phyloP scores from a whole-genome alignment of 2,329 filamentous ascomycete genomes.

The Teratosphaeria nubilosa region DNA sequence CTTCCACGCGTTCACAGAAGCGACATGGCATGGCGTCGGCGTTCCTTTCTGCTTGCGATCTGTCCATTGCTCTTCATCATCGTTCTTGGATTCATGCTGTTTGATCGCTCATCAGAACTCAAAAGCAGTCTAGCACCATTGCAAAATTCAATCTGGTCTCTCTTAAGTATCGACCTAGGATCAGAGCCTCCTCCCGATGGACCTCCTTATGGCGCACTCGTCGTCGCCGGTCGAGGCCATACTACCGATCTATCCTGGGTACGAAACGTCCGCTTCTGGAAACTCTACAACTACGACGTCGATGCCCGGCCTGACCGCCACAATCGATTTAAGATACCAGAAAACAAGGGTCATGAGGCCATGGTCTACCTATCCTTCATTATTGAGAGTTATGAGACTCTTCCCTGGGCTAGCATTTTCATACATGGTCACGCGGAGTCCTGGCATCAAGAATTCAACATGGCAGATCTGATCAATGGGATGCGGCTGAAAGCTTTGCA shows the following conservation, averaged over 20 bases:
- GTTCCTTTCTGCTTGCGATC: background rate
- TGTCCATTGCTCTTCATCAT: background rate
- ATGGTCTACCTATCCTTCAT: slow-evolving; percentile 40
- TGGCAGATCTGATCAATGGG: slow-evolving; percentile 7
- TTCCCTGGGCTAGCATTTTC: slow-evolving; percentile 32
- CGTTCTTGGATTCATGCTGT: background rate
- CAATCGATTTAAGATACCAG: slow-evolving; percentile 32
- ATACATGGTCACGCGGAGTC: slow-evolving; percentile 10
- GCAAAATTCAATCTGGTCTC: background rate
- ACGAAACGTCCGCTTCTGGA: slow-evolving; percentile 6
- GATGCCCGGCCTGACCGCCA: slow-evolving; percentile 21
- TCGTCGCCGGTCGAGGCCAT: slow-evolving; percentile 6
- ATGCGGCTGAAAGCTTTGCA: slow-evolving; percentile 33
- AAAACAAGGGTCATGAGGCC: slow-evolving; percentile 38
- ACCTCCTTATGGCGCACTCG: slow-evolving; percentile 11
- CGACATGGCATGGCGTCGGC: background rate
- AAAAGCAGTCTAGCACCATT: background rate
- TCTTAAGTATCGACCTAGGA: background rate
- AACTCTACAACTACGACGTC: slow-evolving; percentile 28
- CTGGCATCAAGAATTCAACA: slow-evolving; percentile 12
- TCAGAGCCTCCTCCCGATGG: slow-evolving; percentile 2
- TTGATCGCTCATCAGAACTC: background rate
- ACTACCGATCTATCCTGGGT: slow-evolving; percentile 9
- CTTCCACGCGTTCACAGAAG: background rate
- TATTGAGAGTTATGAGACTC: slow-evolving; percentile 36